These are phyloP conservation scores for Eucalyptus tenuipes DNA, from an alignment of 345 rosid species.

Conservation along the genomic window DNA sequence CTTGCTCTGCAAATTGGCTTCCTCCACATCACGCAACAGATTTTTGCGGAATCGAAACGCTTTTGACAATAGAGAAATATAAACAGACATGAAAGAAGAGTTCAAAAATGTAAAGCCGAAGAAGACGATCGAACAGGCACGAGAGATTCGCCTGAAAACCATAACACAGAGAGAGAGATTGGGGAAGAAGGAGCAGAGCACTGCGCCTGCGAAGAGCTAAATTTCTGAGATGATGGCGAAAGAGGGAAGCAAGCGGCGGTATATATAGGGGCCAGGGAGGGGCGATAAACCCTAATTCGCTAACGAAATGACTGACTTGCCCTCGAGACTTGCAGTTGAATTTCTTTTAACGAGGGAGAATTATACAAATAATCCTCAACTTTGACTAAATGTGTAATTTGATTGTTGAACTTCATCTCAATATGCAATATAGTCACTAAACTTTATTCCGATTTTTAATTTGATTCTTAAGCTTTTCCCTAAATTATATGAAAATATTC, in stretches of 20 bases:
- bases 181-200: background rate
- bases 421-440: fast-evolving
- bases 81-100: background rate
- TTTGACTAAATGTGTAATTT: fast-evolving
- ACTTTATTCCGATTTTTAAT: fast-evolving
- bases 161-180: background rate
- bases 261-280: background rate
- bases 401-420: fast-evolving
- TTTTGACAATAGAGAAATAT: background rate
- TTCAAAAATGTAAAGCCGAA: background rate
- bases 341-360: background rate
- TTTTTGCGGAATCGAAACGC: background rate
- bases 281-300: background rate
- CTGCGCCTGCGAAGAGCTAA: fast-evolving
- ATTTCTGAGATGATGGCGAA: fast-evolving
- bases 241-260: fast-evolving
- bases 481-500: fast-evolving
- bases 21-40: background rate
- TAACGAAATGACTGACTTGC: background rate
- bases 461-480: fast-evolving
- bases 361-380: fast-evolving
- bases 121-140: background rate
- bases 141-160: background rate
- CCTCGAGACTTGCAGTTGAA: background rate
- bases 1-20: conserved; percentile 78